These are phyloP conservation scores for Diaporthe aspalathi DNA, from an alignment of 2,329 filamentous ascomycete species.

Conservation along the genomic window DNA sequence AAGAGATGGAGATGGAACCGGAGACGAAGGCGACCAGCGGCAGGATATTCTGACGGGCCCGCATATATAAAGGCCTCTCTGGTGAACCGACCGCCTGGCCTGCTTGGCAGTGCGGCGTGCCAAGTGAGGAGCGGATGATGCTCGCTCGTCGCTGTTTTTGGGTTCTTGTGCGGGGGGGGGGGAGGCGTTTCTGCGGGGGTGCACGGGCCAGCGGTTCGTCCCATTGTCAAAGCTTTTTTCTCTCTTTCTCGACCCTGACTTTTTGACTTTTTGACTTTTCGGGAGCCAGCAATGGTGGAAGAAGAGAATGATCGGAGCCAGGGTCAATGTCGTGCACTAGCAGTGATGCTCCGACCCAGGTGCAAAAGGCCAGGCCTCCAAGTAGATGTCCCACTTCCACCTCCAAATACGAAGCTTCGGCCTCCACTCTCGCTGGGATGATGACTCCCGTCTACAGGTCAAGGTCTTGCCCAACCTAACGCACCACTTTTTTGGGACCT, in stretches of 20 bases:
- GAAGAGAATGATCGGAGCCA: not conserved
- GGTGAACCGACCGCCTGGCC: not conserved
- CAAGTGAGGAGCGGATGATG: not conserved
- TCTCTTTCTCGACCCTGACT: conserved; percentile 6
- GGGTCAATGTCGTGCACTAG: too few relatives aligned
- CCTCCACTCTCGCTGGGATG: too few relatives aligned
- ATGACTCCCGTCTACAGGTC: too few relatives aligned
- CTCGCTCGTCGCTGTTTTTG: not conserved
- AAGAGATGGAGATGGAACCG: not conserved
- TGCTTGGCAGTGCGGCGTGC: not conserved
- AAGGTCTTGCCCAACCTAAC: too few relatives aligned
- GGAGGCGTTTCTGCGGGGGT: too few relatives aligned
- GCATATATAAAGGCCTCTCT: conserved; percentile 4
- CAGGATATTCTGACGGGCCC: not conserved
- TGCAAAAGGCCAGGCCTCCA: too few relatives aligned
- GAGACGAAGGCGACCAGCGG: not conserved
- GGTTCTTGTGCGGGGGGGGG: too few relatives aligned
- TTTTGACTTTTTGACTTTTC: conserved; percentile 31
- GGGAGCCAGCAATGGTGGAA: conserved; percentile 2
- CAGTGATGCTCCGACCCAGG: too few relatives aligned
- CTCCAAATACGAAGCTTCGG: too few relatives aligned
- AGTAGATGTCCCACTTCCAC: too few relatives aligned
- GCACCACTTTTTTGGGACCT: too few relatives aligned
- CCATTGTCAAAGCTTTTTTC: not conserved
- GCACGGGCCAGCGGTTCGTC: conserved; percentile 26